These are phyloP conservation scores for Reticulascus tulasneorum DNA, from an alignment of 2,329 filamentous ascomycete genomes.

Conservation along the genomic window DNA sequence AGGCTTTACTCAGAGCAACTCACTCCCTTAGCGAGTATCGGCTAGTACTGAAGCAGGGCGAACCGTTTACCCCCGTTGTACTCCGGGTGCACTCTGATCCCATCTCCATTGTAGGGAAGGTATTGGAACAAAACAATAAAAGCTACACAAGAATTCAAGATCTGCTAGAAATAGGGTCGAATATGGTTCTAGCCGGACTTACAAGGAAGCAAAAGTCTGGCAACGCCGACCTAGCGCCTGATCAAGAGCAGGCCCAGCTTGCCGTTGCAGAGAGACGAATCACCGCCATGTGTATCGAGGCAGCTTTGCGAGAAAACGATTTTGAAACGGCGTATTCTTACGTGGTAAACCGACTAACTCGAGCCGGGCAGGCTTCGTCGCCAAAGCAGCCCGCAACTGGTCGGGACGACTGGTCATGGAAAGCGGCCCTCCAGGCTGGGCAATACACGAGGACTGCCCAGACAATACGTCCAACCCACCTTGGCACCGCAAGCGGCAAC, in stretches of 20 bases:
- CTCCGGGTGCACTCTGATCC: constrained; percentile 75
- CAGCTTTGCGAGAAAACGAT: constrained; percentile 70
- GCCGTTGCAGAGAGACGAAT: constrained; percentile 58
- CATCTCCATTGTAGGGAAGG: constrained; percentile 65
- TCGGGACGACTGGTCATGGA: constrained; percentile 70
- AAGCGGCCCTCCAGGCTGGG: constrained; percentile 73
- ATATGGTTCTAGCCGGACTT: constrained; percentile 61
- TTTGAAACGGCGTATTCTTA: constrained; percentile 88
- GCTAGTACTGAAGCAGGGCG: constrained; percentile 72
- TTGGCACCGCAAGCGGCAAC: constrained; percentile 57
- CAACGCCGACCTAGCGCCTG: constrained; percentile 16
- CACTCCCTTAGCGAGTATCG: constrained; percentile 74
- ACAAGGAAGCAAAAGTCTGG: constrained; percentile 26
- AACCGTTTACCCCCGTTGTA: constrained; percentile 74
- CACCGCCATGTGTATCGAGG: constrained; percentile 75
- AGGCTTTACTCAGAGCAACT: constrained; percentile 66
- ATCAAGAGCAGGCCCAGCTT: constrained; percentile 22
- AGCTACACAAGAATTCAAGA: constrained; percentile 74
- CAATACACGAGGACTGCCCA: constrained; percentile 59
- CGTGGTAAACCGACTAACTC: constrained; percentile 66
- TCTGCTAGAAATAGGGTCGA: constrained; percentile 63
- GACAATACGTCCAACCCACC: constrained; percentile 54
- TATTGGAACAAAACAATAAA: constrained; percentile 70
- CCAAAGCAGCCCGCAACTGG: constrained; percentile 20
- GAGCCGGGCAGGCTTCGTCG: constrained; percentile 21